Evolutionary conservation across 495 filamentous ascomycete genomes (phyloP).

Genomic region (Hyaloscypha finlandica): DNA sequence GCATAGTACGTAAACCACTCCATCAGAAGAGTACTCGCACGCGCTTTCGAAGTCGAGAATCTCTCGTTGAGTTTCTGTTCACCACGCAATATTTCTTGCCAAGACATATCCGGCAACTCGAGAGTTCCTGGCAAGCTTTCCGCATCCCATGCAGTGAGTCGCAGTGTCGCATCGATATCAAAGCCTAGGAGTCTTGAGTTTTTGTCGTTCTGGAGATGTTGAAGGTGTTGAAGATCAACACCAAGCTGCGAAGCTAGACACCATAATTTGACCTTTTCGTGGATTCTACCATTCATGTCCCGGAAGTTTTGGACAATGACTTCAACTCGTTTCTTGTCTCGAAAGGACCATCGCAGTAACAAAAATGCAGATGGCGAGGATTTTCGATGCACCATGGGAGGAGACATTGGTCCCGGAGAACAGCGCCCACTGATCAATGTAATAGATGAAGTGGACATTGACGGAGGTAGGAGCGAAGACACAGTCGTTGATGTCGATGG

Average conservation of each 20-base stretch:
- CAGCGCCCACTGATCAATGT: too few species aligned
- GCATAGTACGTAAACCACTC: too few species aligned
- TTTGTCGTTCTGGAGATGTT: slow-evolving; percentile 30
- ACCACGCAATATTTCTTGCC: neutral
- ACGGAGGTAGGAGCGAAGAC: too few species aligned
- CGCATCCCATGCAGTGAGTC: slow-evolving; percentile 25
- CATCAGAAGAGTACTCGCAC: too few species aligned
- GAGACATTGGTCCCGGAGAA: too few species aligned
- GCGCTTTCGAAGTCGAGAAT: too few species aligned
- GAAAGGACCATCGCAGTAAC: slow-evolving; percentile 35
- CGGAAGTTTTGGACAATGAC: slow-evolving; percentile 32
- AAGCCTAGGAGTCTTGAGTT: slow-evolving; percentile 10
- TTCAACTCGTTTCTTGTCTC: slow-evolving; percentile 37
- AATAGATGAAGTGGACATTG: too few species aligned
- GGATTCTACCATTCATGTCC: slow-evolving; percentile 35
- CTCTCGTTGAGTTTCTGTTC: slow-evolving; percentile 6
- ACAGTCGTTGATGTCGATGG: too few species aligned
- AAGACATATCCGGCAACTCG: slow-evolving; percentile 13
- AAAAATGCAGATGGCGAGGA: slow-evolving; percentile 7
- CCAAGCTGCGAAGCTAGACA: slow-evolving; percentile 32
- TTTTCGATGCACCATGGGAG: too few species aligned
- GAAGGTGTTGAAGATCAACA: slow-evolving; percentile 33
- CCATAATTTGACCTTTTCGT: slow-evolving; percentile 37
- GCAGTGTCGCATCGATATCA: slow-evolving; percentile 32
- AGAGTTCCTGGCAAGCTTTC: slow-evolving; percentile 15